Percentiles rank a stretch among this genome's conserved stretches.
These are phyloP conservation scores for Pistacia integerrima DNA, from an alignment of 345 rosid genomes.

Conservation along the genomic window DNA sequence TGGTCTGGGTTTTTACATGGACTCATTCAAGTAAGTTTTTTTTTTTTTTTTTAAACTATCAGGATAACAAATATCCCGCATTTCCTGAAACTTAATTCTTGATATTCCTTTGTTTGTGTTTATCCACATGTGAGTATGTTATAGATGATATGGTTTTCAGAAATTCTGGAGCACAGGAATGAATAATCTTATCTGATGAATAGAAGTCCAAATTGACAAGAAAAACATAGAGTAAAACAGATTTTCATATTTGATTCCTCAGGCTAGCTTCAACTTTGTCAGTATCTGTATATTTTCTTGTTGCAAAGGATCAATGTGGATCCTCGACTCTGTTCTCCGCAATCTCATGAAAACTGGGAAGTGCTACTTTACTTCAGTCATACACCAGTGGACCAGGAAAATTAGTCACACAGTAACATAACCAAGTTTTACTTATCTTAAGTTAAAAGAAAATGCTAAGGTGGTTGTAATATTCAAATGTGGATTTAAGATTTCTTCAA, in stretches of 20 bases:
- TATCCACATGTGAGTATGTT: background rate
- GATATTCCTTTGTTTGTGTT: too few species aligned
- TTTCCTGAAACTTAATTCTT: background rate
- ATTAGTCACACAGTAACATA: background rate
- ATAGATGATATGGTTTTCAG: background rate
- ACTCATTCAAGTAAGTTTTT: too few species aligned
- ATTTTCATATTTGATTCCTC: slow-evolving; percentile 3
- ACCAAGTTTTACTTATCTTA: background rate
- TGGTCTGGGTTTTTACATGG: background rate
- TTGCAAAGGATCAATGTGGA: background rate
- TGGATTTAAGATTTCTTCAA: background rate
- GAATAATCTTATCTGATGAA: slow-evolving; percentile 2
- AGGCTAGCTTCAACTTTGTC: slow-evolving; percentile 11
- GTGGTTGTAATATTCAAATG: background rate
- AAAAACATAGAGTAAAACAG: slow-evolving; percentile 2
- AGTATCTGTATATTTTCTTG: background rate
- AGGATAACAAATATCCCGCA: background rate
- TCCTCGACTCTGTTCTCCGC: background rate
- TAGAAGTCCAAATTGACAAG: background rate
- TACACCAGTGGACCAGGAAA: too few species aligned
- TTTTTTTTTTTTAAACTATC: background rate
- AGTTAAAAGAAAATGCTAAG: background rate
- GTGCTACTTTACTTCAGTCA: too few species aligned
- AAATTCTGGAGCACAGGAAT: background rate
- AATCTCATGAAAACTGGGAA: background rate